Evolutionary conservation across 78 protist genomes (phyloP), one percentile per base, ranked within the genome.

Genomic region (Dictyostelium brefeldianum): DNA sequence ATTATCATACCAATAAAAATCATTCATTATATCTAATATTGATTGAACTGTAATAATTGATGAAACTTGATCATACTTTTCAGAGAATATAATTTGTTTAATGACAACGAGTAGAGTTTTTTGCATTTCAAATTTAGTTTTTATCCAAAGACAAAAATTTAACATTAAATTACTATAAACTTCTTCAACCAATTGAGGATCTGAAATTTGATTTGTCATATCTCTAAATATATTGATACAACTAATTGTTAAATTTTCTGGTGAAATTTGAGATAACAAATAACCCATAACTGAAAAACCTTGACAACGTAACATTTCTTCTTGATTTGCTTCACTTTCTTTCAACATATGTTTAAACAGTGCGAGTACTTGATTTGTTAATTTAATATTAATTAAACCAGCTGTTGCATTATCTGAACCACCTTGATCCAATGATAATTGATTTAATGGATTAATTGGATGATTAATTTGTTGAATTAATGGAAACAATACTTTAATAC

Each of bases 321-420:
- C 93, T 87, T 87, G 93, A 50, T 77, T 87, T 36, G 93, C 84
- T n/a, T 87, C 93, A 77, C 80, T 62, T 0, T 73, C 93, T 43
- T 70, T 51, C 27, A 87, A 51, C 93, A 87, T 87, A 29, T 77
- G 75, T 62, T 77, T 87, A 50, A 87, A 87, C 18, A 87, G 65
- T 14, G 79, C 93, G 1, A 87, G 54, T 11, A 87, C 84, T 51
- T 87, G 93, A 14, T 75, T 64, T 5, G 93, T 87, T 8, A 87
- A 50, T 36, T 65, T 67, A 67, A 67, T 31, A 67, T 67, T 67
- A 25, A 67, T 67, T 15, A 36, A 36, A 36, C 43, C 43, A n/a
- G n/a, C n/a, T n/a, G n/a, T 43, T 5, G 70, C 18, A 62, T 2
- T 6, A n/a, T 62, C 12, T 11, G 18, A 17, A 27, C 29, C 48